Conservation (phyloP, 805 yeast species). For the Candida caryicola region DNA sequence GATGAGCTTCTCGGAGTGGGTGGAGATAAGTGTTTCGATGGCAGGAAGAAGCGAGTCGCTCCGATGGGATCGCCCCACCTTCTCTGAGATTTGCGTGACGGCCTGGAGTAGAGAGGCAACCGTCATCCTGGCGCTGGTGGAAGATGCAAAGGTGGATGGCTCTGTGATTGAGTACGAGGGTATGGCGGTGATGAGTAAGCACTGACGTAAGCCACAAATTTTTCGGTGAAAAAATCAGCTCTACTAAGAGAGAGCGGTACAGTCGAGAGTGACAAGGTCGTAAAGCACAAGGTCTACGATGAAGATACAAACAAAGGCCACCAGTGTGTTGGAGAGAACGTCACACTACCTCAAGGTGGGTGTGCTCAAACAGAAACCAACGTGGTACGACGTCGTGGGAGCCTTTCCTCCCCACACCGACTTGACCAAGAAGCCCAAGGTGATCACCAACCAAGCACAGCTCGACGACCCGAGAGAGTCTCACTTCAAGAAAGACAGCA, state of each 20-base stretch:
- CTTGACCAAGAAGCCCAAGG: conserved; percentile 47
- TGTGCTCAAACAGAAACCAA: conserved; percentile 68
- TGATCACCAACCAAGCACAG: conserved; percentile 22
- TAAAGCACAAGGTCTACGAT: conserved; percentile 27
- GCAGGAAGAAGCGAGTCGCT: background rate
- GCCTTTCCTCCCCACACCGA: conserved; percentile 75
- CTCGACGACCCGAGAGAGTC: conserved; percentile 26
- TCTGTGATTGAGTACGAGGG: no score
- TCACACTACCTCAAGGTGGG: conserved; percentile 73
- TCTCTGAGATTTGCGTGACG: background rate
- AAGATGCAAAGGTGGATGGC: no score
- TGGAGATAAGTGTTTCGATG: background rate
- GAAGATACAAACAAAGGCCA: conserved; percentile 68
- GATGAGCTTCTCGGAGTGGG: background rate
- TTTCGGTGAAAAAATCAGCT: background rate
- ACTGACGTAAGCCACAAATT: background rate
- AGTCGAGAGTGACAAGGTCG: background rate
- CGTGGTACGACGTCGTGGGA: conserved; percentile 86
- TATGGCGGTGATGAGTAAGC: background rate
- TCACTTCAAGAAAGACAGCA: conserved; percentile 18
- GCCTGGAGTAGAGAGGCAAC: background rate
- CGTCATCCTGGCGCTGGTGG: background rate
- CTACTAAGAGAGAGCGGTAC: background rate
- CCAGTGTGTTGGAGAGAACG: conserved; percentile 74
- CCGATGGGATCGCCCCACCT: background rate